These are phyloP conservation scores for Neonectria hederae DNA, from an alignment of 2,329 filamentous ascomycete genomes.

Conservation along the genomic window DNA sequence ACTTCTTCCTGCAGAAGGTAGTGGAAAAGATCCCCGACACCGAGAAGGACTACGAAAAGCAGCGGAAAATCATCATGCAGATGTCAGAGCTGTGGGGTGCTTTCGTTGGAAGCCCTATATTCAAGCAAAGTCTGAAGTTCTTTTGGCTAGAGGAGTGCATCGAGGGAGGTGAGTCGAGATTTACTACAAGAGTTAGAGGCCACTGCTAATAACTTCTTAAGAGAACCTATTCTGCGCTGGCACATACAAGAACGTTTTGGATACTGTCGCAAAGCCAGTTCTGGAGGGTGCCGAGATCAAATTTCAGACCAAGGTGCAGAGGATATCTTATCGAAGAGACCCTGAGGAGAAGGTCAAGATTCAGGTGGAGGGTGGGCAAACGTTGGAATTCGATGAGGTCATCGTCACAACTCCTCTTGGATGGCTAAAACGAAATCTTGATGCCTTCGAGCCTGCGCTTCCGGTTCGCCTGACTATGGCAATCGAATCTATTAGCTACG, in stretches of 20 bases:
- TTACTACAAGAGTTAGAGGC: neutral
- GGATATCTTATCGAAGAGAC: slow-evolving; percentile 49
- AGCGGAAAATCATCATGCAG: slow-evolving; percentile 57
- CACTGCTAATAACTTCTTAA: slow-evolving; percentile 39
- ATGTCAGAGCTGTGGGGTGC: slow-evolving; percentile 74
- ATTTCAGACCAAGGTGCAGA: slow-evolving; percentile 58
- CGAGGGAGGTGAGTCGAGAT: slow-evolving; percentile 65
- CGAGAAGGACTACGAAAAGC: slow-evolving; percentile 51
- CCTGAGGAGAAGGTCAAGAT: slow-evolving; percentile 52
- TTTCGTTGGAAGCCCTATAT: slow-evolving; percentile 73
- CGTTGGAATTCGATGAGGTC: slow-evolving; percentile 70
- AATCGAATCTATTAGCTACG: slow-evolving; percentile 73
- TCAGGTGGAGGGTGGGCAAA: slow-evolving; percentile 55
- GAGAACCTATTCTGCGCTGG: slow-evolving; percentile 69
- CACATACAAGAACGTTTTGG: slow-evolving; percentile 68
- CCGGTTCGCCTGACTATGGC: slow-evolving; percentile 66
- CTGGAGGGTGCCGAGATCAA: slow-evolving; percentile 64
- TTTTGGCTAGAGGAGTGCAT: slow-evolving; percentile 84
- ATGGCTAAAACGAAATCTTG: slow-evolving; percentile 69
- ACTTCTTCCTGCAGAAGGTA: slow-evolving; percentile 62
- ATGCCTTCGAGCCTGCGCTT: slow-evolving; percentile 69
- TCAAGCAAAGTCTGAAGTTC: slow-evolving; percentile 75
- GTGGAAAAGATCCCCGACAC: slow-evolving; percentile 57
- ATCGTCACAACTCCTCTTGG: slow-evolving; percentile 75
- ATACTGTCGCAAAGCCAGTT: slow-evolving; percentile 66